phyloP scores from a whole-genome alignment of 2,329 filamentous ascomycete genomes.

The Diaporthe eres region DNA sequence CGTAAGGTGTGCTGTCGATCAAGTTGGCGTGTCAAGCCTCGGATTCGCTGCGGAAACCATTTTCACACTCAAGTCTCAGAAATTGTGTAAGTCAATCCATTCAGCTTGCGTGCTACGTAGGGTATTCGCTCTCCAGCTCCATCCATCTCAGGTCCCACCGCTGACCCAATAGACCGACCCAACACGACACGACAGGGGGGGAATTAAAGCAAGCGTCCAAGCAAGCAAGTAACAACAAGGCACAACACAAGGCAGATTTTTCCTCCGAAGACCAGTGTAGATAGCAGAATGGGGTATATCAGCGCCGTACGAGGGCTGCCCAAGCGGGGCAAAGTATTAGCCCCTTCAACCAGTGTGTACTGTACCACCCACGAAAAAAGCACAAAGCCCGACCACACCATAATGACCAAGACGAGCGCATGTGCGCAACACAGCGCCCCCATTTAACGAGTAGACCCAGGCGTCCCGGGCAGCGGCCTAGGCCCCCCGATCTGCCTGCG shows the following conservation, averaged over 20 bases:
- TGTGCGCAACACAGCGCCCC: not conserved
- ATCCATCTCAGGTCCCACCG: not conserved
- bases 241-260: conserved; percentile 23
- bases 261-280: conserved; percentile 26
- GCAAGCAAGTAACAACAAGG: conserved; percentile 15
- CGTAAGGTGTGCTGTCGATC: too few relatives aligned
- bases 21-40: too few relatives aligned
- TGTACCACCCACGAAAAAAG: conserved; percentile 4
- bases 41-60: too few relatives aligned
- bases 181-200: not conserved
- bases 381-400: not conserved
- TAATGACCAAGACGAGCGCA: not conserved
- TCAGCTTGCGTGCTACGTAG: conserved; percentile 6
- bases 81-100: not conserved
- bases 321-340: not conserved
- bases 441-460: conserved; percentile 18
- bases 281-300: conserved; percentile 33
- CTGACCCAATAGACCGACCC: not conserved
- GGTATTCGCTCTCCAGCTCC: conserved; percentile 25
- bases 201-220: conserved; percentile 25
- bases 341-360: conserved; percentile 1
- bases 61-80: accelerated
- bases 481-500: conserved; percentile 86
- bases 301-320: conserved; percentile 17
- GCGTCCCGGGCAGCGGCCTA: conserved; percentile 70